phyloP scores from a whole-genome alignment of 495 filamentous ascomycete genomes.

The Talaromyces thailandensis region DNA sequence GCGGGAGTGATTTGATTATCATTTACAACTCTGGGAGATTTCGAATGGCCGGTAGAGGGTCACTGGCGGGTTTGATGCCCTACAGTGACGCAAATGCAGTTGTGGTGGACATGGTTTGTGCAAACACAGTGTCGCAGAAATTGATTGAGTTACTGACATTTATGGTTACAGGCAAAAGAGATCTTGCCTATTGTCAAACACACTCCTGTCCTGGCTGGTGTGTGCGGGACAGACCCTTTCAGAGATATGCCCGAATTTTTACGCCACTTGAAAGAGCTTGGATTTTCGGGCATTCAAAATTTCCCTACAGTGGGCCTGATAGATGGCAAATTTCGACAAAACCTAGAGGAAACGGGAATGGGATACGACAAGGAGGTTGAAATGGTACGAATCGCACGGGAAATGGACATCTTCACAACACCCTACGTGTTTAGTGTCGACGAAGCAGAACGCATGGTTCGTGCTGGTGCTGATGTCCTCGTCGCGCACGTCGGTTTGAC shows the following conservation, averaged over 20 bases:
- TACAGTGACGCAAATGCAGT: constrained; percentile 65
- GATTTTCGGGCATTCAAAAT: constrained; percentile 62
- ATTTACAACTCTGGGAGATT: constrained; percentile 67
- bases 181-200: constrained; percentile 50
- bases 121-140: not conserved
- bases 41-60: constrained; percentile 64
- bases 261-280: constrained; percentile 43
- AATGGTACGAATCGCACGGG: constrained; percentile 47
- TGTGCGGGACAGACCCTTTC: constrained; percentile 62
- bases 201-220: constrained; percentile 56
- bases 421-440: constrained; percentile 59
- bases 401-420: constrained; percentile 53
- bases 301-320: constrained; percentile 66
- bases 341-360: constrained; percentile 67
- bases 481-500: constrained; percentile 65
- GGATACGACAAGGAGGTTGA: constrained; percentile 54
- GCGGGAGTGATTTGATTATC: constrained; percentile 59
- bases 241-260: constrained; percentile 49
- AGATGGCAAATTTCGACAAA: constrained; percentile 54
- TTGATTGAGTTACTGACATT: not conserved
- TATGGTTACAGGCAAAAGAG: constrained; percentile 37
- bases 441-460: constrained; percentile 49
- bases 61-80: constrained; percentile 62
- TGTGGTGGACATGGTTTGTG: constrained; percentile 55
- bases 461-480: constrained; percentile 56